phyloP scores from a whole-genome alignment of 2,329 filamentous ascomycete species.

The Endocalyx cinctus region DNA sequence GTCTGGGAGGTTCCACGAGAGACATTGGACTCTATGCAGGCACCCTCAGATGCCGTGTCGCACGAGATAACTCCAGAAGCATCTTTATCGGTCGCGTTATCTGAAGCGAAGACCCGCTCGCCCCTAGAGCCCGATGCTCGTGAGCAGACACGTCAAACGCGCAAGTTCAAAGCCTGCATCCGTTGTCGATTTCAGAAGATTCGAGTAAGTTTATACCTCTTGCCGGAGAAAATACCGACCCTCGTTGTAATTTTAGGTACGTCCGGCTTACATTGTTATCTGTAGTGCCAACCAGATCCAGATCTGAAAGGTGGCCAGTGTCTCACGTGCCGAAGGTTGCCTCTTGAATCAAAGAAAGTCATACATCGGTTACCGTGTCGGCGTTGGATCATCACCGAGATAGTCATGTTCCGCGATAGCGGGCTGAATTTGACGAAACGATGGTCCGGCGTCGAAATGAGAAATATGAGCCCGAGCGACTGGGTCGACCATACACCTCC shows the following conservation, averaged over 20 bases:
- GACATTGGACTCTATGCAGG: not conserved
- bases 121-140: slow-evolving; percentile 13
- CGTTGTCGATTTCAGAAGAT: slow-evolving; percentile 41
- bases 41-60: too few relatives aligned
- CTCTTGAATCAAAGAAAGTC: slow-evolving; percentile 39
- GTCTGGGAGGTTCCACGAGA: too few relatives aligned
- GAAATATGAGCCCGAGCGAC: slow-evolving; percentile 31
- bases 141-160: slow-evolving; percentile 17
- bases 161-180: slow-evolving; percentile 34
- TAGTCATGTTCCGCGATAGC: slow-evolving; percentile 36
- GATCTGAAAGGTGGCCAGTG: slow-evolving; percentile 30
- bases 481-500: slow-evolving; percentile 18
- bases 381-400: slow-evolving; percentile 38
- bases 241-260: not conserved
- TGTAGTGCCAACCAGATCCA: slow-evolving; percentile 36
- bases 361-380: slow-evolving; percentile 41
- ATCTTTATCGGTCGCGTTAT: too few relatives aligned
- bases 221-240: not conserved
- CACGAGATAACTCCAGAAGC: too few relatives aligned
- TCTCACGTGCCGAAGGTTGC: slow-evolving; percentile 33
- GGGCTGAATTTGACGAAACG: slow-evolving; percentile 40
- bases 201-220: slow-evolving; percentile 30
- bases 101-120: slow-evolving; percentile 10
- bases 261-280: too few relatives aligned
- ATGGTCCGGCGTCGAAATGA: slow-evolving; percentile 36